A percentile compares a stretch with the other conserved stretches of the same genome.
Evolutionary conservation across 805 yeast genomes (phyloP).

Genomic region (Starmera caribaea): DNA sequence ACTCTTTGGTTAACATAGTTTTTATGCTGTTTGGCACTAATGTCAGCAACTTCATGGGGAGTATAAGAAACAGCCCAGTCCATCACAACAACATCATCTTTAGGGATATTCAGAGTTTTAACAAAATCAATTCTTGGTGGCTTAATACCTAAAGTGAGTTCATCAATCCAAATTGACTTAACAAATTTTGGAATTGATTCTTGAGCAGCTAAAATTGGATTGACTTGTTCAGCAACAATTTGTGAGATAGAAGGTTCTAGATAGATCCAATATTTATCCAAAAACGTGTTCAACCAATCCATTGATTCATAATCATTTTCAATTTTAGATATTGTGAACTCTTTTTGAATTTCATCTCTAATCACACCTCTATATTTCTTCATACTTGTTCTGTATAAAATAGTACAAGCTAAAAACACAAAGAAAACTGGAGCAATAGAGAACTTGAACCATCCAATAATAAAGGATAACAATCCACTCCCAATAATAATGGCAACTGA

Average conservation of each 20-base stretch:
- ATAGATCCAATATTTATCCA: conserved; percentile 87
- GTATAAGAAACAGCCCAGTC: conserved; percentile 92
- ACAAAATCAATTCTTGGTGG: conserved; percentile 91
- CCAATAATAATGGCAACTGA: conserved; percentile 61
- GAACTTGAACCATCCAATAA: conserved; percentile 67
- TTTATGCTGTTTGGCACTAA: conserved; percentile 76
- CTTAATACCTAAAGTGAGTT: conserved; percentile 88
- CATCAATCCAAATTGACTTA: conserved; percentile 75
- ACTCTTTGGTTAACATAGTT: conserved; percentile 77
- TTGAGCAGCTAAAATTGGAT: conserved; percentile 70
- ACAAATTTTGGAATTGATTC: conserved; percentile 74
- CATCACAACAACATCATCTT: conserved; percentile 90
- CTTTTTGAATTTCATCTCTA: conserved; percentile 79
- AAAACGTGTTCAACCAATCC: conserved; percentile 89
- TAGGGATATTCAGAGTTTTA: conserved; percentile 84
- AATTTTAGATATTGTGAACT: conserved; percentile 66
- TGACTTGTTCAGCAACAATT: conserved; percentile 77
- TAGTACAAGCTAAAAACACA: conserved; percentile 47
- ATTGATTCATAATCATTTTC: conserved; percentile 88
- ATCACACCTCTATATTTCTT: conserved; percentile 67
- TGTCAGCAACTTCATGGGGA: conserved; percentile 82
- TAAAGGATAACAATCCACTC: conserved; percentile 68
- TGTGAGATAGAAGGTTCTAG: conserved; percentile 85
- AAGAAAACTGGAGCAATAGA: conserved; percentile 76
- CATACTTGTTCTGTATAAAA: conserved; percentile 76